Evolutionary conservation across 805 yeast genomes (phyloP).

Genomic region (Cyberlindnera petersonii): DNA sequence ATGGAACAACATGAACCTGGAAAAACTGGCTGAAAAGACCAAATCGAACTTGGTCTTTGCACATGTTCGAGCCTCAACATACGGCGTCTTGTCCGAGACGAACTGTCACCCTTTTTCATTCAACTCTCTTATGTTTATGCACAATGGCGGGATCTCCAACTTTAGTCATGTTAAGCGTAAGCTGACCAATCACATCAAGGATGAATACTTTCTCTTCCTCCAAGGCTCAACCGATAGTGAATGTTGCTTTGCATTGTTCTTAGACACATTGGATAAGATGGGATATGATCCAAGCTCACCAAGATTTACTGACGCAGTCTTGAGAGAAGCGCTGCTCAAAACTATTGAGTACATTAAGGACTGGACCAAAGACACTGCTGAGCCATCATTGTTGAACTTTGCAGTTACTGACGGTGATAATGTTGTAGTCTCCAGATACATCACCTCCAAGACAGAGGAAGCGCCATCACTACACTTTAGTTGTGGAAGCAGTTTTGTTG

Average conservation of each 20-base stretch:
- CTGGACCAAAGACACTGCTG: conserved; percentile 72
- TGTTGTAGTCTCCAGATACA: conserved; percentile 83
- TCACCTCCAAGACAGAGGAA: conserved; percentile 85
- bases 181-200: conserved; percentile 68
- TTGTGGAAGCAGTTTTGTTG: conserved; percentile 88
- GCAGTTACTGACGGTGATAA: conserved; percentile 93
- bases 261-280: conserved; percentile 69
- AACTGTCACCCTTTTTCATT: conserved; percentile 95
- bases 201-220: conserved; percentile 70
- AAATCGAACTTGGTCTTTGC: conserved; percentile 83
- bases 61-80: conserved; percentile 93
- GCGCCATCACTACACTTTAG: conserved; percentile 96
- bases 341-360: conserved; percentile 73
- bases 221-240: conserved; percentile 97
- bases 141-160: conserved; percentile 84
- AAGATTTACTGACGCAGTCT: conserved; percentile 47
- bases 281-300: conserved; percentile 67
- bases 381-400: conserved; percentile 85
- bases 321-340: conserved; percentile 64
- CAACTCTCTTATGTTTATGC: conserved; percentile 92
- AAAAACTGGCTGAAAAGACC: conserved; percentile 83
- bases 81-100: conserved; percentile 90
- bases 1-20: conserved; percentile 92
- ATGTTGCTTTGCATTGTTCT: conserved; percentile 85
- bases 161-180: conserved; percentile 71